A percentile compares a stretch with the other conserved stretches of the same genome.
Evolutionary conservation across 2,329 filamentous ascomycete species (phyloP).

Genomic region (Ophiocordyceps robertsii): DNA sequence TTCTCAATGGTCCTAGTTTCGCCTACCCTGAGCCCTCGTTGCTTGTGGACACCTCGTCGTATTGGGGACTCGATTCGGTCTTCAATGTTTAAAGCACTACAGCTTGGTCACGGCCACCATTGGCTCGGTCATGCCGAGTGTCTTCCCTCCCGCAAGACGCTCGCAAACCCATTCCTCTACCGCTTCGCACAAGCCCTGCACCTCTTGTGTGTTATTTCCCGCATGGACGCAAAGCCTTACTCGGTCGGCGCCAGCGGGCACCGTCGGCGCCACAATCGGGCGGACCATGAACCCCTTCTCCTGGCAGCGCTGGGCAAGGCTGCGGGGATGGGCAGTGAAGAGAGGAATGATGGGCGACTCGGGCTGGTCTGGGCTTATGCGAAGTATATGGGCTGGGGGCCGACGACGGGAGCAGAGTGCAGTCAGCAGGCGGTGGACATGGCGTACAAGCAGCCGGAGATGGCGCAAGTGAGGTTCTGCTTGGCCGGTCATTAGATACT

Average conservation of each 20-base stretch:
- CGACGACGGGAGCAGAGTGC: constrained; percentile 14
- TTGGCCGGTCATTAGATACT: constrained; percentile 35
- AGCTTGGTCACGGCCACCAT: neutral
- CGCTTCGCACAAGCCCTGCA: constrained; percentile 35
- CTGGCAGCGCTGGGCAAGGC: constrained; percentile 48
- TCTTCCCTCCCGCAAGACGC: neutral
- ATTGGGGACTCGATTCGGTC: too few relatives aligned
- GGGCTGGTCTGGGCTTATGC: constrained; percentile 21
- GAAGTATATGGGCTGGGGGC: constrained; percentile 15
- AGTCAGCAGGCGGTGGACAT: constrained; percentile 32
- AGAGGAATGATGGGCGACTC: constrained; percentile 53
- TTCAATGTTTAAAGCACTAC: too few relatives aligned
- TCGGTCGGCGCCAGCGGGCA: constrained; percentile 48
- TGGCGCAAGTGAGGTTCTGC: constrained; percentile 23
- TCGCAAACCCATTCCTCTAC: constrained; percentile 32
- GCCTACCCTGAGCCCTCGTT: too few relatives aligned
- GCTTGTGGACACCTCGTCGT: too few relatives aligned
- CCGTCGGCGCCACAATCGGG: constrained; percentile 55
- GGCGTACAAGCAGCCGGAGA: constrained; percentile 16
- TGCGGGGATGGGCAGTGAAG: constrained; percentile 41
- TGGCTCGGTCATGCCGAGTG: neutral
- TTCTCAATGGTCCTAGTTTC: too few relatives aligned
- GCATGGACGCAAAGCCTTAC: constrained; percentile 57
- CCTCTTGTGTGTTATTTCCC: constrained; percentile 43
- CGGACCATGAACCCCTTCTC: constrained; percentile 43